phyloP scores from a whole-genome alignment of 2,329 filamentous ascomycete genomes.

The Ophiocordyceps polyrhachis-furcata region DNA sequence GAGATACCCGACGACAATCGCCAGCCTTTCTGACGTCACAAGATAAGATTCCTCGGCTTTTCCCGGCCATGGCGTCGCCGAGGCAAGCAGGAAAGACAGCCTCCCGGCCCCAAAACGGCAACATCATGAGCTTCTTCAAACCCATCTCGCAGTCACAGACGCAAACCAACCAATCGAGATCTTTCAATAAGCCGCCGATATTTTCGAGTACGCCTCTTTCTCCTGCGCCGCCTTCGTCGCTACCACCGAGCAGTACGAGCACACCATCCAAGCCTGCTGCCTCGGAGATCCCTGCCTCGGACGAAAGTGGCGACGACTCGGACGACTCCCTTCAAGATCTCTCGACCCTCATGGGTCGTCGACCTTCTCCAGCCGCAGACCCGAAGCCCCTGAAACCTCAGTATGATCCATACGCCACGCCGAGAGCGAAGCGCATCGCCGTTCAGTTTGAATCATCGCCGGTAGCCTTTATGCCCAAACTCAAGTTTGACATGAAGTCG shows the following conservation, averaged over 20 bases:
- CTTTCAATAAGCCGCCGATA: background rate
- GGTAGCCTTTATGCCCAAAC: constrained; percentile 30
- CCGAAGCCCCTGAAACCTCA: background rate
- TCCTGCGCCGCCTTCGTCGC: constrained; percentile 9
- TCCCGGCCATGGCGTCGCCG: constrained; percentile 7
- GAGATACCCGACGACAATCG: background rate
- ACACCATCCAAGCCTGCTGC: constrained; percentile 1
- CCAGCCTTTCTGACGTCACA: background rate
- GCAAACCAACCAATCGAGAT: constrained; percentile 1
- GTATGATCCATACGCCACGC: constrained; percentile 18
- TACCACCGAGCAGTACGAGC: constrained; percentile 5
- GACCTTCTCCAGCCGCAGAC: constrained; percentile 4
- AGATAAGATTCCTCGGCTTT: background rate
- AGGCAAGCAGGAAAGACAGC: constrained; percentile 5
- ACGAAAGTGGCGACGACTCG: constrained; percentile 37
- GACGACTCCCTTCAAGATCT: constrained; percentile 40
- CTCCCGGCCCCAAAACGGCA: constrained; percentile 5
- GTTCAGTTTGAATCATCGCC: constrained; percentile 25
- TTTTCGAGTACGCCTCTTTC: constrained; percentile 7
- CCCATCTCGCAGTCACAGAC: constrained; percentile 7
- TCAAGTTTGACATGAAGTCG: constrained; percentile 44
- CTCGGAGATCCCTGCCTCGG: constrained; percentile 45
- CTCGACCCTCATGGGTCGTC: constrained; percentile 12
- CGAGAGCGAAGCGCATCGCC: constrained; percentile 27
- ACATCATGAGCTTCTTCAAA: constrained; percentile 21